Base-by-base conservation (phyloP, 2,329 filamentous ascomycete species). In the Colletotrichum spaethianum region DNA sequence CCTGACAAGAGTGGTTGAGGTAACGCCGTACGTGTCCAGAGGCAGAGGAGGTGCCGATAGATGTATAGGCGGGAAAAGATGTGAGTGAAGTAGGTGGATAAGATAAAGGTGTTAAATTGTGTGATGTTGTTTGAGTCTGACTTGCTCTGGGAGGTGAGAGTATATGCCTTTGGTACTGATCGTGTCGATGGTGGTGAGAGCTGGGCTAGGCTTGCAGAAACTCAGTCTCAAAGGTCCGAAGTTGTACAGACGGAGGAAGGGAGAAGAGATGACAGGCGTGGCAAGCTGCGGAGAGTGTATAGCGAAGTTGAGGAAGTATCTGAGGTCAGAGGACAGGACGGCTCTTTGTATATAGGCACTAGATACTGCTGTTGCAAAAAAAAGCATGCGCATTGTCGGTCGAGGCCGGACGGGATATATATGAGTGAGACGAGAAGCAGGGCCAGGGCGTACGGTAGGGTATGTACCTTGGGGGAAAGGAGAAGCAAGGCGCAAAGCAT, bases 401-500 rank as follows among this genome's bases (percentile, higher is more conserved):
- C 61, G 42, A 71, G 61, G 70, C 67, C 63, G 62, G 48, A 73
- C 62, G 70, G 38, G 55, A 65, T 70, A 71, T 73, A 66, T 73
- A 73, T 62, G 67, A 71, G 70, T 73, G 70, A 71, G 67, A 71
- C 61, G 48, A 53, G 44, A 56, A 48, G 65, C 56, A 67, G 64
- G 68, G 62, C 67, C 62, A 70, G 53, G 67, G 62, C 62, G 67
- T 65, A 46, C 53, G 67, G 67, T 70, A 70, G 67, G 67, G 61
- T 53, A 69, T 31, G 67, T 60, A 70, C 62, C 67, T 66, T 23
- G 67, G 38, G 44, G 38, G 62, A 36, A 57, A 66, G 46, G 62
- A 56, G 53, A 64, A 66, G 67, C 61, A 65, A 66, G 64, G 61
- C 70, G 70, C 60, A 73, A 73, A 68, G 69, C 61, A 66, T 70